A percentile compares a stretch with the other conserved stretches of the same genome.
Conservation (phyloP, 2,329 filamentous ascomycete genomes). For the Sclerotinia minor region DNA sequence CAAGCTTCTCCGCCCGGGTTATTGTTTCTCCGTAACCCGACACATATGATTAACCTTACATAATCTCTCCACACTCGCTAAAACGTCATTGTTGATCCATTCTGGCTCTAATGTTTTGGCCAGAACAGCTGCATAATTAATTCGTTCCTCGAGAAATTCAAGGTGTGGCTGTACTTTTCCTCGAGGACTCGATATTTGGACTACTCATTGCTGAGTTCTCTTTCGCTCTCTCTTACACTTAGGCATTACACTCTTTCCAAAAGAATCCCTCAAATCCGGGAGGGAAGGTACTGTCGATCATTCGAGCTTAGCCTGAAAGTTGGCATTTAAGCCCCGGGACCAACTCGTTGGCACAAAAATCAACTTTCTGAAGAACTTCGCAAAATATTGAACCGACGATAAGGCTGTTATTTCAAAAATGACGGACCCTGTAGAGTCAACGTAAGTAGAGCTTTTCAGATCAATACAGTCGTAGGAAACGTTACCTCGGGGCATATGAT, state of each 20-base stretch:
- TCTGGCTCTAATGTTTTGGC: not conserved
- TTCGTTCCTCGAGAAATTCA: not conserved
- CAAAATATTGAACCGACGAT: not conserved
- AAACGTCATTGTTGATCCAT: slow-evolving; percentile 17
- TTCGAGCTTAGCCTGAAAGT: slow-evolving; percentile 2
- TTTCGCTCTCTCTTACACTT: not conserved
- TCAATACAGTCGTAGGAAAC: not conserved
- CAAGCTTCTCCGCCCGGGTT: not conserved
- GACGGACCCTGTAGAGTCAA: slow-evolving; percentile 11
- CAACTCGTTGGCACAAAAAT: not conserved
- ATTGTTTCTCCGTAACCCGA: not conserved
- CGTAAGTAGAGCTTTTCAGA: not conserved
- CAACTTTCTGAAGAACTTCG: not conserved
- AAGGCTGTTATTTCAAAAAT: not conserved
- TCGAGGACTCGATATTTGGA: not conserved
- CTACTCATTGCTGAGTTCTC: not conserved
- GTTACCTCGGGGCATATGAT: not conserved
- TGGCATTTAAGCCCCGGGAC: slow-evolving; percentile 14
- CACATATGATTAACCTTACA: not conserved
- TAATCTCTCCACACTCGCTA: slow-evolving; percentile 9
- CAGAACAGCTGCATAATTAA: not conserved
- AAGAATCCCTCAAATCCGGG: not conserved
- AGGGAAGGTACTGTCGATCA: slow-evolving; percentile 3
- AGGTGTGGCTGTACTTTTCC: not conserved
- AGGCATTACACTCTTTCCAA: not conserved